Base-by-base conservation (phyloP, 768 basidiomycete species). In the Leccinellum luteum region DNA sequence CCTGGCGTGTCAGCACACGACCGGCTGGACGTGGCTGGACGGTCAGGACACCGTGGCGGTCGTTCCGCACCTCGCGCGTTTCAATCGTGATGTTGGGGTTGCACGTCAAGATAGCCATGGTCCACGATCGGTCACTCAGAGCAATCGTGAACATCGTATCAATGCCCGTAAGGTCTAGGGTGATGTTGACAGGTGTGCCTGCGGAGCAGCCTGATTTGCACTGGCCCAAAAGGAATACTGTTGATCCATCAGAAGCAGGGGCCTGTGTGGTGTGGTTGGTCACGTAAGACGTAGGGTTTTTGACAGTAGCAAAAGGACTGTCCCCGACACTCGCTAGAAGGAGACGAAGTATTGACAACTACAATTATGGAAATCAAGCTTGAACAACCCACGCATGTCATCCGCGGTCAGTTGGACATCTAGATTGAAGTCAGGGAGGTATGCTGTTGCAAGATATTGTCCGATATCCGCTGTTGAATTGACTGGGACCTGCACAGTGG, bases 21-120 rank as follows among this genome's bases (percentile, higher is more conserved):
- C 62, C 59, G 15, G 51, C 12, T 1, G 54, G 57, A 13, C 28
- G 62, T 0, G 66, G 60, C 17, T 63, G 70, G 30, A 70, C 66
- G 12, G 7, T 51, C 3, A 72, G 10, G 3, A 55, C 1, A 3
- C 69, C 66, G 17, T 58, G 52, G 9, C 66, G 64, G 4, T 63
- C 47, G 28, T 53, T 68, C 14, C 66, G 54, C 15, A 71, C 62
- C 47, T 70, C 70, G 13, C 71, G 66, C 1, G 70, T 72, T 54
- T 70, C 60, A 31, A 72, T 62, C 1, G 47, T 56, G 30, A 59
- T 51, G 44, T 68, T 66, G 23, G 70, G 69, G 10, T 35, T 15
- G 35, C 69, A 71, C 0, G 49, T 49, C 48, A 71, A 32, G 41
- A 69, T 35, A 9, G 65, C 64, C 50, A 71, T 28, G 15, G 59